Evolutionary conservation across 129 eudicot species (phyloP).

Genomic region (Rutidosis leptorrhynchoides): DNA sequence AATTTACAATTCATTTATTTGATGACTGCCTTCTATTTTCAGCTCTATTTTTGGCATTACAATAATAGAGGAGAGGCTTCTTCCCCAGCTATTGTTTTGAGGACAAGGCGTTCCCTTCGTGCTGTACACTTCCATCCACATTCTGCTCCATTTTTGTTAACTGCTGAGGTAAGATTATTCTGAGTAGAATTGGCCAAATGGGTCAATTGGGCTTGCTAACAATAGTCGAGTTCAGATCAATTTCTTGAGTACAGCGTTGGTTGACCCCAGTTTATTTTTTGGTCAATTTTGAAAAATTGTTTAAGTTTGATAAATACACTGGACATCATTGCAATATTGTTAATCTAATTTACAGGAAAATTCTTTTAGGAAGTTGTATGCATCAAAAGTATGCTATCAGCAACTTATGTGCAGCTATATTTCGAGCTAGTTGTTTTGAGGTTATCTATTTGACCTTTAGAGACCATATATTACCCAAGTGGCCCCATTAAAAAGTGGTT

Average conservation of each 20-base stretch:
- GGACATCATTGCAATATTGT: not conserved
- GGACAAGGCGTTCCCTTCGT: slow-evolving; percentile 92
- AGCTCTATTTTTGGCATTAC: slow-evolving; percentile 96
- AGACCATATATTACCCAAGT: not conserved
- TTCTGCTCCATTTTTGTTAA: slow-evolving; percentile 84
- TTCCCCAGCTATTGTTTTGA: slow-evolving; percentile 67
- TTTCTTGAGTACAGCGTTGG: not conserved
- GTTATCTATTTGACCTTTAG: slow-evolving; percentile 3
- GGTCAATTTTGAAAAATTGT: not conserved
- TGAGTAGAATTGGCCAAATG: slow-evolving; percentile 13
- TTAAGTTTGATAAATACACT: not conserved
- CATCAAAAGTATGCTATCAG: not conserved
- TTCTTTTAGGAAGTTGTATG: not conserved
- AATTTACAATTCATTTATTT: not conserved
- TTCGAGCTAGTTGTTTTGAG: not conserved
- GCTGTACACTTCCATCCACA: slow-evolving; percentile 98
- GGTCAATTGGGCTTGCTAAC: not conserved
- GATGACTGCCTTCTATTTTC: slow-evolving; percentile 22
- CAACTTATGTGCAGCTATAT: not conserved
- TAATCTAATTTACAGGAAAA: not conserved
- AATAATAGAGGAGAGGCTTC: slow-evolving; percentile 63
- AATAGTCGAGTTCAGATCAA: not conserved
- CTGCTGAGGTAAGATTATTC: slow-evolving; percentile 74
- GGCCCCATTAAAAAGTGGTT: not conserved
- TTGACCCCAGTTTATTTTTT: not conserved